Base-by-base conservation (phyloP, 2,329 filamentous ascomycete species). In the Ceratocystis lukuohia region DNA sequence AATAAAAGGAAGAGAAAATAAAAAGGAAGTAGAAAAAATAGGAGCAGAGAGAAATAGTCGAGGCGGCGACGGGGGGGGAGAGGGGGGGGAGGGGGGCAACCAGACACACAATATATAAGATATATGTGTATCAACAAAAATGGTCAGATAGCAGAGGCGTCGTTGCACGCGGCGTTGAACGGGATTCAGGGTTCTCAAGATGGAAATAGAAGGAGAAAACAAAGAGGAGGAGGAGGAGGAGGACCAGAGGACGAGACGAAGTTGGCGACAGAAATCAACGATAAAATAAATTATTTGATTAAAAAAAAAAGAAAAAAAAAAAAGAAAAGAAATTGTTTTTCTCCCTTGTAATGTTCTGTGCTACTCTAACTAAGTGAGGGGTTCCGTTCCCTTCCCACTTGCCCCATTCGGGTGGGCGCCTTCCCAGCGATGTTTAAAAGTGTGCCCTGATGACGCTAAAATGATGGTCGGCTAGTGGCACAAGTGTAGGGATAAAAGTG, bases 1-100 rank as follows among this genome's bases (percentile, higher is more conserved):
- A 61, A 61, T 62, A 45, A 48, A 59, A 50, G 37, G 37, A 12
- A 41, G 10, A 41, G 37, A 48, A 64, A 50, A 53, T 65, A 57
- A 59, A 33, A 65, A 20, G 46, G 25, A 28, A 65, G 33, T 45
- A 48, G 46, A 56, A 62, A 62, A 41, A 66, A 66, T 30, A 62
- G 46, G 50, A 66, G 61, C 53, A 59, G 7, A 28, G 53, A 57
- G 25, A 57, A 28, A 57, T 30, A 57, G 53, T 57, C 53, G 53
- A 57, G 53, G 53, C 53, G 53, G 53, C 46, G n/a, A 50, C 46
- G 46, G 46, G 46, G 46, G n/a, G 20, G 46, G 45, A 1, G 1
- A 7, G n/a, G 20, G n/a, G n/a, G 17, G 45, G 45, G 5, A 3
- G 46, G 46, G 46, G 46, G 46, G 46, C 25, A 30, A 12, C 15